These are phyloP conservation scores for Acephala macrosclerotiorum DNA, from an alignment of 2,329 filamentous ascomycete genomes.

Conservation along the genomic window DNA sequence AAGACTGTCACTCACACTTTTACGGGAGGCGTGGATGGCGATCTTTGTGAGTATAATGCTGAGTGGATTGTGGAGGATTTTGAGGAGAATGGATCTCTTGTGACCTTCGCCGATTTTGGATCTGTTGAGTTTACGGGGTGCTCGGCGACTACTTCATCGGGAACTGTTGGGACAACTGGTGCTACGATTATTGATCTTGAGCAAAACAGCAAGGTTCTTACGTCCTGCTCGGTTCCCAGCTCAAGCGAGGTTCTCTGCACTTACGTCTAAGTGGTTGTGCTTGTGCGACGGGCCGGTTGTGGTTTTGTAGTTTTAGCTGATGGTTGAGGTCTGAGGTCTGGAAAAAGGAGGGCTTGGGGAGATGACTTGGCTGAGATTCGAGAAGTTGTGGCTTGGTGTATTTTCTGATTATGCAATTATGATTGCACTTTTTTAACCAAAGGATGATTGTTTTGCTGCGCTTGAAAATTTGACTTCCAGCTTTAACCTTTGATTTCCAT, in stretches of 20 bases:
- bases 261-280: slow-evolving; percentile 5
- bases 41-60: slow-evolving; percentile 53
- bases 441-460: neutral
- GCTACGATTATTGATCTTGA: slow-evolving; percentile 15
- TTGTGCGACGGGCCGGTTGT: too few relatives aligned
- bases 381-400: neutral
- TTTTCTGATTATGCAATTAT: neutral
- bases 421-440: neutral
- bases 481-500: too few relatives aligned
- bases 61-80: slow-evolving; percentile 61
- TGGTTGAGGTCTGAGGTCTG: neutral
- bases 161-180: slow-evolving; percentile 18
- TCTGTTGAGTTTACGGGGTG: slow-evolving; percentile 52
- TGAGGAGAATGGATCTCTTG: slow-evolving; percentile 48
- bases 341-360: neutral
- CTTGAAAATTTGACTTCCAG: neutral
- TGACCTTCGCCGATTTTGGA: slow-evolving; percentile 55
- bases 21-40: slow-evolving; percentile 37
- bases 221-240: slow-evolving; percentile 7
- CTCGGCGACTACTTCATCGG: slow-evolving; percentile 43
- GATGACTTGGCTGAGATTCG: neutral
- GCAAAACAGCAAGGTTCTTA: slow-evolving; percentile 11
- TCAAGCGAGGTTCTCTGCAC: neutral
- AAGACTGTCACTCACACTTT: slow-evolving; percentile 52
- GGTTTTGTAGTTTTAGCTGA: too few relatives aligned